Evolutionary conservation across 805 yeast genomes (phyloP), one percentile per base, ranked within the genome.

Genomic region (Cyberlindnera mississippiensis): DNA sequence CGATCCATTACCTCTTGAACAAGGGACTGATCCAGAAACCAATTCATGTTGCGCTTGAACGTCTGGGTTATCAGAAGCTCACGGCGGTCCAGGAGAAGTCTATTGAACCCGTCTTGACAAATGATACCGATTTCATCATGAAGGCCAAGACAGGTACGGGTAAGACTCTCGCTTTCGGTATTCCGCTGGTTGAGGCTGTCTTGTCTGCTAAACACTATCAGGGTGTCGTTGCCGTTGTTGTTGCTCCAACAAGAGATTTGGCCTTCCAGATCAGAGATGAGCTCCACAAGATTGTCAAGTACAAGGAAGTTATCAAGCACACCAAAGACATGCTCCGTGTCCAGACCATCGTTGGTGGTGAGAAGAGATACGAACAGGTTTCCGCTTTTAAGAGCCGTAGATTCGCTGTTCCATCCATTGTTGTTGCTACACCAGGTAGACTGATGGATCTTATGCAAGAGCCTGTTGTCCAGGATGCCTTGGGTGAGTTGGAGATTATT

Each of bases 131-230:
- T 50, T 69, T 87, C 33, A 87, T 89, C 17, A 89, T 88, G 29
- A 73, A 95, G 55, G 96, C 97, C 20, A 87, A 87, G 61, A 89
- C 97, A 4, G 97, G 97, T 60, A 89, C 97, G 2, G 97, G 97
- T 56, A 89, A 89, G 62, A 89, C 97, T 0, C 78, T 85, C 48
- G 95, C 96, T 0, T 89, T 87, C 61, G 82, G 90, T 46, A 69
- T 90, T 33, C 96, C 96, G 3, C 66, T 85, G 11, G 66, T 87
- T 35, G 84, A 87, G 57, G 73, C 76, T 64, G 73, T 44, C 50
- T 67, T 56, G 64, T 66, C 57, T 50, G 53, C 51, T 11, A 44
- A 44, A 22, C 54, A 58, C 29, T 63, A 59, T 14, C 56, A 60
- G 5, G 60, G 66, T 32, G 82, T 78, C 15, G 69, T 74, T 49